These are phyloP conservation scores for Secale cereale DNA, from an alignment of 176 grass and related monocot genomes.

Conservation along the genomic window DNA sequence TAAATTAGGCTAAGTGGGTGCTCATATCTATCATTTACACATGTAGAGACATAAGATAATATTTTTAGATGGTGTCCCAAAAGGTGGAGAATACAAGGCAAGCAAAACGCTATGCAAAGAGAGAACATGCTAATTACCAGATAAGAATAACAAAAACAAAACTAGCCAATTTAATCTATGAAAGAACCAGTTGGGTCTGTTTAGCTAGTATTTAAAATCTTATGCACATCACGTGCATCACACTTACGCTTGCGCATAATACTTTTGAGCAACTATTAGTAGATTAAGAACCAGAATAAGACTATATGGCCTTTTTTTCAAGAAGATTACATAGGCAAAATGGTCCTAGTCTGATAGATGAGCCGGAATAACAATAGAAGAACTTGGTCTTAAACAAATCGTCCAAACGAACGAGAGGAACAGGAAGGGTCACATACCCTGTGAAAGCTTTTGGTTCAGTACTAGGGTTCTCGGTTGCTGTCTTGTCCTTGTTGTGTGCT, in stretches of 20 bases:
- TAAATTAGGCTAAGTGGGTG: not conserved
- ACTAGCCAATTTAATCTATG: not conserved
- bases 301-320: not conserved
- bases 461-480: constrained; percentile 33
- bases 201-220: not conserved
- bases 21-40: constrained; percentile 2
- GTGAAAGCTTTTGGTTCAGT: constrained; percentile 39
- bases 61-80: constrained; percentile 2
- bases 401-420: constrained; percentile 3
- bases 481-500: constrained; percentile 38
- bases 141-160: not conserved
- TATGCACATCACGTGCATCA: not conserved
- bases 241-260: not conserved
- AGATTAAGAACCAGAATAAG: not conserved
- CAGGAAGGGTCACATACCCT: constrained; percentile 40
- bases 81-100: not conserved
- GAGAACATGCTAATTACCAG: not conserved
- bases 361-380: constrained; percentile 13
- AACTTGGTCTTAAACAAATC: not conserved
- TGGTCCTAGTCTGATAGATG: not conserved
- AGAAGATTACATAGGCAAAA: constrained; percentile 19
- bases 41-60: constrained; percentile 9
- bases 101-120: not conserved
- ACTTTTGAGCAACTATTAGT: not conserved
- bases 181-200: not conserved